phyloP scores from a whole-genome alignment of 352 stramenopile species.

The Globisporangium alternatum region DNA sequence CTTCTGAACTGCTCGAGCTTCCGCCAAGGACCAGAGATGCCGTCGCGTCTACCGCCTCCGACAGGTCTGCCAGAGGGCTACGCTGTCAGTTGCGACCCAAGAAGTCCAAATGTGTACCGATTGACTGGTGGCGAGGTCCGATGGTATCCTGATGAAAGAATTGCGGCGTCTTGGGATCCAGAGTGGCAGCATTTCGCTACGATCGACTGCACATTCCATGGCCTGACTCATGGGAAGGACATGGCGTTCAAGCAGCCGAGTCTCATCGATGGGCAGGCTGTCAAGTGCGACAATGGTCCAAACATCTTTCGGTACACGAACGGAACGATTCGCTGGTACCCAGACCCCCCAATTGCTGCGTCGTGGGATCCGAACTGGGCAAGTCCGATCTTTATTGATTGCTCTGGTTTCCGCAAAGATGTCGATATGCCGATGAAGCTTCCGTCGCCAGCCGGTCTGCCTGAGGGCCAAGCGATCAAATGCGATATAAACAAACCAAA shows the following conservation, averaged over 20 bases:
- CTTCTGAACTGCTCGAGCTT: slow-evolving; percentile 21
- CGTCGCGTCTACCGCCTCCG: neutral
- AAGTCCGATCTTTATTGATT: slow-evolving; percentile 20
- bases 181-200: neutral
- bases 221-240: slow-evolving; percentile 3
- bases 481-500: neutral
- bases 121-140: slow-evolving; percentile 12
- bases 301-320: slow-evolving; percentile 13
- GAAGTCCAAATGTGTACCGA: slow-evolving; percentile 17
- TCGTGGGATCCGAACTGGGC: slow-evolving; percentile 27
- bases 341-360: slow-evolving; percentile 11
- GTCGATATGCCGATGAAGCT: slow-evolving; percentile 5
- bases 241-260: slow-evolving; percentile 11
- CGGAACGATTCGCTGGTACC: slow-evolving; percentile 21
- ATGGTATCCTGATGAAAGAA: neutral
- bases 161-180: slow-evolving; percentile 4
- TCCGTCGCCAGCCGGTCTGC: slow-evolving; percentile 1
- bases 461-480: slow-evolving; percentile 17
- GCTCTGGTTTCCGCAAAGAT: slow-evolving; percentile 5
- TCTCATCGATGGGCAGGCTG: slow-evolving; percentile 12
- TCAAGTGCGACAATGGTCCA: slow-evolving; percentile 15
- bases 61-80: slow-evolving; percentile 4
- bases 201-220: neutral
- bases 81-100: slow-evolving; percentile 9
- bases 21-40: slow-evolving; percentile 5